Percentiles rank a stretch among this genome's conserved stretches.
Conservation (phyloP, 2,329 filamentous ascomycete species). For the Nothophaeocryptopus gaeumannii region DNA sequence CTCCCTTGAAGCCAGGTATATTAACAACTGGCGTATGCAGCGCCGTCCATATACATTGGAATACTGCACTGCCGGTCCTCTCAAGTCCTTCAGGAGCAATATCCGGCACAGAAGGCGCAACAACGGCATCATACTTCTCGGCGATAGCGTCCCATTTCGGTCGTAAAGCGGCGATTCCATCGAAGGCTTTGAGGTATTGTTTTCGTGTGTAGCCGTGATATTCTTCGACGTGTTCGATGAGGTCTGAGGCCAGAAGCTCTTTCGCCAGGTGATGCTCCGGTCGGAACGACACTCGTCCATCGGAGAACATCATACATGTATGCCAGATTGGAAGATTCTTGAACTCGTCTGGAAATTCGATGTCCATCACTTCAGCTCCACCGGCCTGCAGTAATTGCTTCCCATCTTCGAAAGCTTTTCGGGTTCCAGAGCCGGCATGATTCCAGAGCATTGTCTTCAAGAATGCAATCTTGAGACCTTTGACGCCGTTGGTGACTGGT, state of each 20-base stretch:
- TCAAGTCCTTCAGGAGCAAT: constrained; percentile 57
- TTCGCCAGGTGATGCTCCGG: constrained; percentile 53
- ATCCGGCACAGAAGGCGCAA: constrained; percentile 59
- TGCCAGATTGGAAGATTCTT: constrained; percentile 53
- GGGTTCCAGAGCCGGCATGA: constrained; percentile 36
- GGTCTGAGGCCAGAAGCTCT: constrained; percentile 45
- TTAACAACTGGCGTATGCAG: constrained; percentile 64
- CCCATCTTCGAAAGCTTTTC: constrained; percentile 37
- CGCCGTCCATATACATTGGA: constrained; percentile 31
- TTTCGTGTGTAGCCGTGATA: constrained; percentile 42
- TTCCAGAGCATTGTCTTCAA: constrained; percentile 55
- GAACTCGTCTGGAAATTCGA: constrained; percentile 54
- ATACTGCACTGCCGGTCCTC: constrained; percentile 55
- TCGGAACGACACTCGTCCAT: constrained; percentile 55
- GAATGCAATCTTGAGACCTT: constrained; percentile 54
- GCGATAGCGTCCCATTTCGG: constrained; percentile 56
- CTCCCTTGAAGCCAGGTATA: constrained; percentile 60
- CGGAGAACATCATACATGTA: constrained; percentile 48
- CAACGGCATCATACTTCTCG: constrained; percentile 52
- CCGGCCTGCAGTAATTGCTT: constrained; percentile 38
- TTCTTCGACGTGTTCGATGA: constrained; percentile 55
- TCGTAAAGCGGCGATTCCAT: constrained; percentile 53
- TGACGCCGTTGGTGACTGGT: constrained; percentile 32
- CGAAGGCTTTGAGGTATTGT: constrained; percentile 54
- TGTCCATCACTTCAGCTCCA: constrained; percentile 57